These are phyloP conservation scores for Jaapia argillacea DNA, from an alignment of 768 basidiomycete species.

Conservation along the genomic window DNA sequence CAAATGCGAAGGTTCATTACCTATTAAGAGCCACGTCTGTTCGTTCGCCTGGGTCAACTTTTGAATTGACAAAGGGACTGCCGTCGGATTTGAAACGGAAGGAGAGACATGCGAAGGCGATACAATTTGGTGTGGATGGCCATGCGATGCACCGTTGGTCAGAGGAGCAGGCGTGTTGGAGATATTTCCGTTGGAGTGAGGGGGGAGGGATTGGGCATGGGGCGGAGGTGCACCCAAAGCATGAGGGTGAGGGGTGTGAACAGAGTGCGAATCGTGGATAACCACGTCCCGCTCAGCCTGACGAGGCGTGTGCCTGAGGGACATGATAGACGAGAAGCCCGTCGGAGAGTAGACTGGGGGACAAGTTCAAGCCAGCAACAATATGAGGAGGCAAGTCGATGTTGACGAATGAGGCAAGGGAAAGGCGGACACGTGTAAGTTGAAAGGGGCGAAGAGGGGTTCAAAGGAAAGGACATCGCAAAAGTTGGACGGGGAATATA, in stretches of 20 bases:
- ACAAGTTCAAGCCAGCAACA: not conserved
- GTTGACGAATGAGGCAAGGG: constrained; percentile 17
- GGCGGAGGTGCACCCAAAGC: constrained; percentile 31
- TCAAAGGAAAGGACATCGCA: constrained; percentile 8
- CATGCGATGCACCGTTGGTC: constrained; percentile 32
- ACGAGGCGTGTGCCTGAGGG: constrained; percentile 51
- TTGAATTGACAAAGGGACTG: constrained; percentile 41
- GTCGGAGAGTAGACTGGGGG: no score
- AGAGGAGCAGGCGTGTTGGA: constrained; percentile 34
- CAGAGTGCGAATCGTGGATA: constrained; percentile 51
- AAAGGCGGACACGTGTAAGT: constrained; percentile 18
- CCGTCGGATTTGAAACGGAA: constrained; percentile 11
- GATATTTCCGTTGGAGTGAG: constrained; percentile 45
- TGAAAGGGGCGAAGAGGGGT: constrained; percentile 12
- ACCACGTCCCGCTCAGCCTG: constrained; percentile 51
- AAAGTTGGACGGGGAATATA: not conserved
- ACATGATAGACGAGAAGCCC: constrained; percentile 30
- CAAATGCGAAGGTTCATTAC: constrained; percentile 35
- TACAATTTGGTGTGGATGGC: constrained; percentile 27
- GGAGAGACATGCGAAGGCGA: constrained; percentile 20
- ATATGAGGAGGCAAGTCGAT: constrained; percentile 10
- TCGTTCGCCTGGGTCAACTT: constrained; percentile 84
- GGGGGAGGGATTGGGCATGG: constrained; percentile 25
- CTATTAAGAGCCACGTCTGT: constrained; percentile 92
- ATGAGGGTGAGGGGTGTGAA: constrained; percentile 32